phyloP scores from a whole-genome alignment of 345 rosid species.

The Gossypium rotundifolium region DNA sequence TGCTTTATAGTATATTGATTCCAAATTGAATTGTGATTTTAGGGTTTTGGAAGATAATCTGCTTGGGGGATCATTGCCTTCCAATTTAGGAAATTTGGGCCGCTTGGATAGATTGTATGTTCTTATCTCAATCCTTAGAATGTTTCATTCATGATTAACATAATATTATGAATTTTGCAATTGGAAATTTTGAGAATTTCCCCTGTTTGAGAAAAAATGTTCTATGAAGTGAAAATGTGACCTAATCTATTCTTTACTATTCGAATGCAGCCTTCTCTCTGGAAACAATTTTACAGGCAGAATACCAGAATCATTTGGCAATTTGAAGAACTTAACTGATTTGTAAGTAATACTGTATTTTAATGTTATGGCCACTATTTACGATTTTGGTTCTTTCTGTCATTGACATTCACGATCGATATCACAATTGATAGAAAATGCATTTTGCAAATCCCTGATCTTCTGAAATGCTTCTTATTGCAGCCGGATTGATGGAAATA shows the following conservation, averaged over 20 bases:
- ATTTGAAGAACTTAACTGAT: constrained; percentile 56
- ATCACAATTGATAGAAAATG: neutral
- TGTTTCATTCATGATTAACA: neutral
- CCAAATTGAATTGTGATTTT: constrained; percentile 13
- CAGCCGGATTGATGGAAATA: constrained; percentile 78
- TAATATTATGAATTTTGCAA: neutral
- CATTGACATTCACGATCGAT: neutral
- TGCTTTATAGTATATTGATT: neutral
- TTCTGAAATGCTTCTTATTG: constrained; percentile 7
- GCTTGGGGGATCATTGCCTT: constrained; percentile 57
- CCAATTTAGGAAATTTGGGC: constrained; percentile 54
- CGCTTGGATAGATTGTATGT: constrained; percentile 51
- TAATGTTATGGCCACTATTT: neutral
- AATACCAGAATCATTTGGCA: constrained; percentile 64
- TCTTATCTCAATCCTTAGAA: neutral
- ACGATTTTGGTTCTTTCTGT: neutral
- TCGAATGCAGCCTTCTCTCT: constrained; percentile 49
- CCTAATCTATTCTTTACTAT: neutral
- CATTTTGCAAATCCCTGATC: neutral
- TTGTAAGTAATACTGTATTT: constrained; percentile 46
- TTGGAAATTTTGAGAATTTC: neutral
- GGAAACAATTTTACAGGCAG: constrained; percentile 66
- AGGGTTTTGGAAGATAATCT: constrained; percentile 64
- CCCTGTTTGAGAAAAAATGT: neutral
- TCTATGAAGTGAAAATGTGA: neutral